A percentile compares a stretch with the other conserved stretches of the same genome.
Conservation (phyloP, 2,329 filamentous ascomycete genomes). For the Aureobasidium pullulans region DNA sequence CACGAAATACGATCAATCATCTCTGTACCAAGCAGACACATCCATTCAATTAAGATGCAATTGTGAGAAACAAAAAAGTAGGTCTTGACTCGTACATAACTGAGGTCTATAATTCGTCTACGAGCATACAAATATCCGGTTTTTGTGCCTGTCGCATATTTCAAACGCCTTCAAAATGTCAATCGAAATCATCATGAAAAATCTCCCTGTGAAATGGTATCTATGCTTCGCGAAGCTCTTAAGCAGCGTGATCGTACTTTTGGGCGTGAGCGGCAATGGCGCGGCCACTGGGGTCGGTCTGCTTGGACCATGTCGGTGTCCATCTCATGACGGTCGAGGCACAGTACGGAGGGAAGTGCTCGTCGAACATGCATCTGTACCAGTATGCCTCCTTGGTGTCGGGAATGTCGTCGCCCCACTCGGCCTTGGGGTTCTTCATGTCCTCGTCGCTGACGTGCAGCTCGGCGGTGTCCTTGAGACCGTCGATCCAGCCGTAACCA, state of each 20-base stretch:
- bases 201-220: not conserved
- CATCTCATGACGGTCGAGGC: constrained; percentile 91
- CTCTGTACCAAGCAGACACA: not conserved
- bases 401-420: constrained; percentile 89
- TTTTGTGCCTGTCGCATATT: constrained; percentile 1
- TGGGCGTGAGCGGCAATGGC: constrained; percentile 29
- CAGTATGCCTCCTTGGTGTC: constrained; percentile 98
- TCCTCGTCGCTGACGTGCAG: constrained; percentile 88
- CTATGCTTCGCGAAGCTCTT: not conserved
- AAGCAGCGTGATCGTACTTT: constrained; percentile 23
- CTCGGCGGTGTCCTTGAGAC: constrained; percentile 90
- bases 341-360: constrained; percentile 90
- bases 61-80: not conserved
- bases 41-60: not conserved
- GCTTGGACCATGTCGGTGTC: constrained; percentile 95
- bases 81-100: constrained; percentile 4
- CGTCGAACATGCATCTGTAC: constrained; percentile 98
- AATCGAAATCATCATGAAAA: not conserved
- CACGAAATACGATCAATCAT: not conserved
- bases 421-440: constrained; percentile 95
- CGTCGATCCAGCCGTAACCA: constrained; percentile 98
- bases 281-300: constrained; percentile 88
- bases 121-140: not conserved
- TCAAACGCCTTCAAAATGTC: constrained; percentile 1
- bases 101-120: constrained; percentile 4